Evolutionary conservation across 176 grass and related monocot genomes (phyloP).

Genomic region (Bothriochloa decipiens): DNA sequence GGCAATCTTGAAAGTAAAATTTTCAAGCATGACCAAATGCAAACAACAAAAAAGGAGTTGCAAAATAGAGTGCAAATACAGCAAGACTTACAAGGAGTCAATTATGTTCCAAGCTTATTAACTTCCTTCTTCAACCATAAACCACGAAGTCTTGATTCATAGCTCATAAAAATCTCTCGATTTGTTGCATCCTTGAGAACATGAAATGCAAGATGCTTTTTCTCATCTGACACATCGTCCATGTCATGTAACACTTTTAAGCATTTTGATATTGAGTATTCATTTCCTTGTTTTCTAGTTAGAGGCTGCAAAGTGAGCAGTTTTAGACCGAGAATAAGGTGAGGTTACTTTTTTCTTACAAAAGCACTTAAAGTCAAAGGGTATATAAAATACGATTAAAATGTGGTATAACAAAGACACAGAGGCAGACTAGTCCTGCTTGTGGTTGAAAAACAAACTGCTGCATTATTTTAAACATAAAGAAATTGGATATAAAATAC

Average conservation of each 20-base stretch:
- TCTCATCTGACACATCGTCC: constrained; percentile 33
- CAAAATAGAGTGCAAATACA: constrained; percentile 5
- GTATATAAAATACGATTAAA: not conserved
- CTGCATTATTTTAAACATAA: not conserved
- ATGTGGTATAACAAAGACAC: not conserved
- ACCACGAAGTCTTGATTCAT: constrained; percentile 18
- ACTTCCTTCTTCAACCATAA: constrained; percentile 45
- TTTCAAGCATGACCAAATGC: not conserved
- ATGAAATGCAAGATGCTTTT: constrained; percentile 20
- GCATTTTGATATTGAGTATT: constrained; percentile 16
- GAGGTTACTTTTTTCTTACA: not conserved
- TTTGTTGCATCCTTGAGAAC: constrained; percentile 27
- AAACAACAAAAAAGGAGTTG: not conserved
- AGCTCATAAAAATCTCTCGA: constrained; percentile 26
- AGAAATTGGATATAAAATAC: not conserved
- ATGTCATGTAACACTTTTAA: constrained; percentile 20
- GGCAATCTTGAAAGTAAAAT: not conserved
- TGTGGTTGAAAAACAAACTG: not conserved
- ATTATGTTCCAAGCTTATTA: constrained; percentile 16
- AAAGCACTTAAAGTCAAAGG: not conserved
- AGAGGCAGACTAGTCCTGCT: not conserved
- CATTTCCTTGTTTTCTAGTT: constrained; percentile 5
- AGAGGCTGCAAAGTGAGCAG: not conserved
- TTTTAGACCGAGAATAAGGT: not conserved
- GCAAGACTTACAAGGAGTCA: not conserved